Base-by-base conservation (phyloP, 1,139 yeast species). In the Yamadazyma atmosphaerica region DNA sequence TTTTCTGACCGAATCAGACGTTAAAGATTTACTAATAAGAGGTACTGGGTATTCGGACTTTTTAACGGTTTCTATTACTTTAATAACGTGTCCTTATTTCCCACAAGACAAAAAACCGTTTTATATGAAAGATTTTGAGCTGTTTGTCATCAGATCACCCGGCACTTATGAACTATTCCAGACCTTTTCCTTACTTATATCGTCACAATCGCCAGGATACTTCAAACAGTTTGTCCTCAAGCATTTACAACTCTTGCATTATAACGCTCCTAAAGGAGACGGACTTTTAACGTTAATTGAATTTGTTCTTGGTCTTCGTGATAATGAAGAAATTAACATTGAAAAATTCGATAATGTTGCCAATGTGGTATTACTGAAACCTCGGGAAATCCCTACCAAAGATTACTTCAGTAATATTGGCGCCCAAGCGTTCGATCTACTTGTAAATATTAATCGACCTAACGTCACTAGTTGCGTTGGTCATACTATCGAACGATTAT, bases 21-120 rank as follows among this genome's bases (percentile, higher is more conserved):
- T 87, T 1, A 65, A 68, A 27, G 76, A 74, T 11, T 60, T 88
- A 7, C 56, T 89, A 14, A 52, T 75, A 22, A 79, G 74, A 35
- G 92, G 94, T 0, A 81, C 89, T 0, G 95, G 92, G 1, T 78
- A 72, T 44, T 75, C 88, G 0, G 96, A 87, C 55, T 72, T 81
- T 26, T 52, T 87, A 13, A 73, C 82, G 0, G 72, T 79, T 1
- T 53, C 84, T 0, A 60, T 81, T n/a, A 74, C 79, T 1, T 58
- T 86, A 30, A 62, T 68, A 2, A 66, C 74, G 6, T 57, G 71
- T 39, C 79, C 81, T 2, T 47, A 55, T 29, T 56, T 64, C 33
- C 42, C 43, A 8, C 33, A 37, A 9, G 27, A 36, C 1, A 36
- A 36, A 3, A 51, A 49, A 15, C n/a, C 35, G 0, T 17, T 33